Base-by-base conservation (phyloP, 164 flowering plant species). In the Protea cynaroides region DNA sequence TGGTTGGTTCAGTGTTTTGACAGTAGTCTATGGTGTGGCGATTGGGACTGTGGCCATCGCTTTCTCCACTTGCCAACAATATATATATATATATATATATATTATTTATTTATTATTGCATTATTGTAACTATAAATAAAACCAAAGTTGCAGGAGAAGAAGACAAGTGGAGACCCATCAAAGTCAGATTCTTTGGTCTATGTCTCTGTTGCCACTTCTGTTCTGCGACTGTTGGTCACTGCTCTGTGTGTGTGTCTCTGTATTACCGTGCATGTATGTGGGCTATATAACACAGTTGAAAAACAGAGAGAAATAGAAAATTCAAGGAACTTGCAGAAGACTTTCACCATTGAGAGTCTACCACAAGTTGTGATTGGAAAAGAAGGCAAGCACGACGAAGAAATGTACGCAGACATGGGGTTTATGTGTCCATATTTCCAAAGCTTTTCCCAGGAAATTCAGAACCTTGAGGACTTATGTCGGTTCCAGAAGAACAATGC, bases 341-440 rank as follows among this genome's bases (percentile, higher is more conserved):
- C 34, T 5, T n/a, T n/a, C n/a, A n/a, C n/a, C n/a, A n/a, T n/a
- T n/a, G n/a, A n/a, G n/a, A n/a, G n/a, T n/a, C n/a, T n/a, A n/a
- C n/a, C n/a, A n/a, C n/a, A n/a, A 17, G 17, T 10, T 49, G 52
- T 4, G 52, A 19, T 15, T 4, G 52, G 18, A 18, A 3, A 15
- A 18, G n/a, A 15, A 49, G 18, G 0, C 7, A 49, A 49, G 18
- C 17, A 15, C 52, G 18, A 12, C 52, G 22, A 25, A 56, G 55
- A 56, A 68, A 75, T 75, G 78, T 75, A 67, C 59, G 74, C 66
- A 64, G 78, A 75, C 0, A 34, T 69, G 12, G 74, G 72, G 9
- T 23, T 75, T 50, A 40, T 60, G 38, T 62, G 55, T 13, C 69
- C 78, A n/a, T 71, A 68, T 23, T 64, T 68, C 21, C 74, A 68